Conservation (phyloP, 2,329 filamentous ascomycete genomes). For the Juglanconis oblonga region DNA sequence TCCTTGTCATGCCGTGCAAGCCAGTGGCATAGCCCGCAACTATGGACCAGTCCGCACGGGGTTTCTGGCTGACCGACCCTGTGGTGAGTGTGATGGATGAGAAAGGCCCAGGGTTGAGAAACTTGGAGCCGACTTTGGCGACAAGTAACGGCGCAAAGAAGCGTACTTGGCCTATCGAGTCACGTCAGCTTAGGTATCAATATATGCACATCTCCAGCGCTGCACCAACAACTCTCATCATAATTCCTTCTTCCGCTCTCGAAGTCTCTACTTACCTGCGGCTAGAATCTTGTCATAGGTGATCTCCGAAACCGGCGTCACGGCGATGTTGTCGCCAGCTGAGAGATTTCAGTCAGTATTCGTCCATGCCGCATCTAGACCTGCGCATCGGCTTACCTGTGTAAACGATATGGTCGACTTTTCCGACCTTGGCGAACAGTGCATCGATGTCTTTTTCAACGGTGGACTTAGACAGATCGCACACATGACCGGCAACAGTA, state of each 20-base stretch:
- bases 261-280: background rate
- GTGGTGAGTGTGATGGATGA: slow-evolving; percentile 57
- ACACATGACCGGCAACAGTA: slow-evolving; percentile 27
- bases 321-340: slow-evolving; percentile 28
- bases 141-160: slow-evolving; percentile 31
- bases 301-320: slow-evolving; percentile 22
- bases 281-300: slow-evolving; percentile 24
- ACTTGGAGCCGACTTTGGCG: slow-evolving; percentile 29
- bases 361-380: background rate
- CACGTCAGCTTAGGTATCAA: background rate
- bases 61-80: slow-evolving; percentile 49
- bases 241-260: background rate
- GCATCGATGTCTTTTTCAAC: slow-evolving; percentile 31
- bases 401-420: slow-evolving; percentile 26
- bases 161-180: slow-evolving; percentile 28
- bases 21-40: slow-evolving; percentile 47
- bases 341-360: background rate
- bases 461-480: slow-evolving; percentile 27
- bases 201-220: background rate
- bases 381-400: slow-evolving; percentile 18
- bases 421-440: slow-evolving; percentile 22
- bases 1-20: slow-evolving; percentile 49
- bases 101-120: slow-evolving; percentile 24
- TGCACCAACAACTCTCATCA: too few relatives aligned
- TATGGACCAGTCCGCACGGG: slow-evolving; percentile 44